Evolutionary conservation across 2,329 filamentous ascomycete genomes (phyloP), one percentile per base, ranked within the genome.

Genomic region (Passalora sequoiae): DNA sequence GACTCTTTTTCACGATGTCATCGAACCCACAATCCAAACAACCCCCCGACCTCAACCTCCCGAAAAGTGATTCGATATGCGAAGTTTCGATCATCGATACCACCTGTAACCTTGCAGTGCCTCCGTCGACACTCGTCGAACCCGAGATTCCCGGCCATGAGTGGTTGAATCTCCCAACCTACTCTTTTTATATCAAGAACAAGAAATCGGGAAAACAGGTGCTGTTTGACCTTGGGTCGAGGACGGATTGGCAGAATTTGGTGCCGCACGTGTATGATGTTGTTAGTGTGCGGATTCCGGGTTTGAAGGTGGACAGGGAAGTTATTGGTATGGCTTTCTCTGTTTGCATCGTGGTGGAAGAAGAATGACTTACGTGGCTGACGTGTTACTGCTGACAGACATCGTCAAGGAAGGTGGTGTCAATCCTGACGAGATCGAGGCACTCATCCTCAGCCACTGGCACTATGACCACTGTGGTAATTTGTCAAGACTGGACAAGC

Each of bases 111-210:
- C 16, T 53, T 8, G 46, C 49, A 2, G 44, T 48, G 9, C 45
- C 40, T 38, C 50, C 50, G 8, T 40, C 89, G 88, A 57, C 87
- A 78, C 50, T 83, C 80, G 59, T 96, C 88, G 33, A 96, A 81
- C 83, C 86, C 95, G 56, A 44, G 13, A 53, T 53, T 13, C 19
- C 45, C 7, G 46, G 48, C 1, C 48, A 53, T 37, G 43, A 49
- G 22, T 51, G 43, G 43, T 36, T 53, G 25, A 53, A 53, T 29
- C 36, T 53, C 6, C 50, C 48, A 4, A 53, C 50, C 8, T 47
- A 49, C 22, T 39, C 45, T 1, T 53, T 53, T 32, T 43, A 49
- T 10, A 47, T 53, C 33, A 46, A 43, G 21, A 37, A 43, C 27
- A 17, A 38, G 15, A 29, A 15, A 19, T 39, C 43, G 4, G 64